phyloP scores from a whole-genome alignment of 2,329 filamentous ascomycete genomes.

The Tolypocladium guangdongense region DNA sequence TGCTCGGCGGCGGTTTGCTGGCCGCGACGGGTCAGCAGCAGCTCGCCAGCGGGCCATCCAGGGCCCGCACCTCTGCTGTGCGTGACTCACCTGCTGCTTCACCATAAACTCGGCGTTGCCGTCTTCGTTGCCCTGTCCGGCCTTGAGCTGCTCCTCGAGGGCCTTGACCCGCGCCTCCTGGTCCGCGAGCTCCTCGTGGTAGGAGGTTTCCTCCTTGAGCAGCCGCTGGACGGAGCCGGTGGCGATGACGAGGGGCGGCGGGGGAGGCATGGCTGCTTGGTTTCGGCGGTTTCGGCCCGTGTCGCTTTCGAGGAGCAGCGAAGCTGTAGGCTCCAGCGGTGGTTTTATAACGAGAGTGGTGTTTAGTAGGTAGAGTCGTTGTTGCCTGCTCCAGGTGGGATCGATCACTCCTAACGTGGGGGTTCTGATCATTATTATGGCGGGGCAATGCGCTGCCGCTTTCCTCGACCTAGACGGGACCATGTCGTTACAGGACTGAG shows the following conservation, averaged over 20 bases:
- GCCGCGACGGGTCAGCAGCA: background rate
- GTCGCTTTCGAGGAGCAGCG: background rate
- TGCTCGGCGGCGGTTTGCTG: conserved; percentile 76
- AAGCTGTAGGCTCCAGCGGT: background rate
- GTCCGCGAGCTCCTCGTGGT: conserved; percentile 72
- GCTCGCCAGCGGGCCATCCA: background rate
- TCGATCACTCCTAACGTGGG: background rate
- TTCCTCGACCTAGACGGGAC: background rate
- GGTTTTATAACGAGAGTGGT: background rate
- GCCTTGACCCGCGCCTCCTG: conserved; percentile 63
- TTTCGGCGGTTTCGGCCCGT: background rate
- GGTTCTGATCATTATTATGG: background rate
- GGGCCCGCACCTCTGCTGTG: background rate
- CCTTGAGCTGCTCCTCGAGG: conserved; percentile 49
- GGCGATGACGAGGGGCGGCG: conserved; percentile 65
- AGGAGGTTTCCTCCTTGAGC: conserved; percentile 83
- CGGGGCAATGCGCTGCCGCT: background rate
- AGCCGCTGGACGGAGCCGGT: conserved; percentile 72
- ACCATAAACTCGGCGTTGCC: conserved; percentile 69
- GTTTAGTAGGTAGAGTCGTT: background rate
- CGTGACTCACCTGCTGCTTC: conserved; percentile 69
- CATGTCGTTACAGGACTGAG: background rate
- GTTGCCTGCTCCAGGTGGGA: background rate
- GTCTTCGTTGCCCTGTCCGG: conserved; percentile 42
- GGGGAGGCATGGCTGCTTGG: conserved; percentile 54